Evolutionary conservation across 2,329 filamentous ascomycete genomes (phyloP), one percentile per base, ranked within the genome.

Genomic region (Verticillium nonalfalfae): DNA sequence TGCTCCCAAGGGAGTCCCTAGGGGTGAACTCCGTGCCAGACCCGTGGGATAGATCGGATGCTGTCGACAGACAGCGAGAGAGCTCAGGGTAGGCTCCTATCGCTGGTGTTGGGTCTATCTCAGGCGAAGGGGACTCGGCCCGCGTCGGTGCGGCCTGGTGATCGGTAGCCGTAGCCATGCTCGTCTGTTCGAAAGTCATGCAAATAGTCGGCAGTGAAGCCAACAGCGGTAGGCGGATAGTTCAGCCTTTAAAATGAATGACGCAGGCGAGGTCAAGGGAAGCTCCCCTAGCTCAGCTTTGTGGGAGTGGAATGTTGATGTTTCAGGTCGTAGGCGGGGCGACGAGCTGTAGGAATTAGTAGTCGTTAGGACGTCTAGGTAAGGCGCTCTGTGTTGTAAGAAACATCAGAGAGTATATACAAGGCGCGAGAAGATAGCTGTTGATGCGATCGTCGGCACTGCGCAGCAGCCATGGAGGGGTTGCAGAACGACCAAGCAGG

Each of bases 121-220:
- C 85, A 40, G 86, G 86, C 58, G 87, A 85, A n/a, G 89, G 88
- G 39, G 88, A 90, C 62, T 79, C 79, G 67, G 80, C 78, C 68
- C 81, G 81, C 58, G 79, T 66, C n/a, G 69, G 70, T 21, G 74
- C 73, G 21, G 71, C 64, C 57, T 65, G 67, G 55, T 70, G 68
- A 60, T 73, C 68, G 66, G 73, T 71, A 64, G 71, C 66, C 63
- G 71, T 70, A 40, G 74, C 71, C 73, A 77, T 77, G 60, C 52
- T 59, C 10, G 45, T 52, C 18, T n/a, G 45, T 10, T 52, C 3
- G 45, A 13, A 18, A 18, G 9, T 21, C 45, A 18, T 57, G 40
- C 58, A 59, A 31, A 13, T 13, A 7, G 34, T 15, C 26, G 26
- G 4, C 26, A 13, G 45, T 18, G 1, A 10, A 10, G n/a, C n/a